Evolutionary conservation across 768 basidiomycete genomes (phyloP), one percentile per base, ranked within the genome.

Genomic region (Termitomyces sp.): DNA sequence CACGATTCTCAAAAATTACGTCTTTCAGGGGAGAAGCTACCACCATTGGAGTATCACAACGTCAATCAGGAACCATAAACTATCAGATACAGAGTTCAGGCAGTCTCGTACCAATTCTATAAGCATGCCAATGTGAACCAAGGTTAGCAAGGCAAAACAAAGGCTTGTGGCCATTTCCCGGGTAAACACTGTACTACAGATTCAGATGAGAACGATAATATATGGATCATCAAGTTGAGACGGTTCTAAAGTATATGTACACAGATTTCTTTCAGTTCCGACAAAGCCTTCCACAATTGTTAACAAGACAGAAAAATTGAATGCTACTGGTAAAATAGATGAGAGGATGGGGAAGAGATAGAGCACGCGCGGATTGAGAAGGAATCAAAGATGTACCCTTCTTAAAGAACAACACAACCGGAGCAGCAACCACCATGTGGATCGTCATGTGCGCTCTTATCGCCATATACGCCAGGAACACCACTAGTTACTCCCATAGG

Each of bases 391-490:
- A 57, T 50, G 60, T 63, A 47, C 34, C 51, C 50, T 77, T 74
- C 50, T 77, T 74, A 82, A 61, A 82, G 79, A 54, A 91, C 81
- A 60, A 92, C 84, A 61, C 90, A 91, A 63, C 86, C 82, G 47
- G 77, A 74, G 66, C 90, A 92, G 78, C 90, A 92, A 29, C 86
- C 82, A 37, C 76, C 67, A 32, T 81, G 73, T 40, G 82, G 82
- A 56, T 87, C 85, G 40, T 86, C 82, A 56, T 77, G 72, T 50
- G 79, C 73, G 53, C 81, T 81, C 63, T 76, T 77, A 63, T 77
- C 67, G 17, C 73, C 79, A 65, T 86, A 89, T 9, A 72, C 74
- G 5, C 85, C 86, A 32, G 84, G 71, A 15, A 75, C 72, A 56
- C 74, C 75, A 25, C 73, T 71, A 37, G 75, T 73, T 5, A 75